Evolutionary conservation across 2,329 filamentous ascomycete genomes (phyloP).

Genomic region (Cytospora paraplurivora): DNA sequence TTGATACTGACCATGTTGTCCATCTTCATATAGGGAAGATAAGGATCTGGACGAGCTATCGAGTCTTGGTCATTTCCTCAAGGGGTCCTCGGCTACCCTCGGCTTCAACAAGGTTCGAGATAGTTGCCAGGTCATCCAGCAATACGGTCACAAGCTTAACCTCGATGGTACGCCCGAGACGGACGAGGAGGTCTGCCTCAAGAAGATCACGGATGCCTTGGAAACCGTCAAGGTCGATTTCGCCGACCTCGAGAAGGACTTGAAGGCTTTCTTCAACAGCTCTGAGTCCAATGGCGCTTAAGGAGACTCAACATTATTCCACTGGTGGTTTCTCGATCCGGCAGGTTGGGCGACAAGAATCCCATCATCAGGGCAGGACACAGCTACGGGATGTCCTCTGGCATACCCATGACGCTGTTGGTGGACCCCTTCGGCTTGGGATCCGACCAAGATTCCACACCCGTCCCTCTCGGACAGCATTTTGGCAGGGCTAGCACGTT

Average conservation of each 20-base stretch:
- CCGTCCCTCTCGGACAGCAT: conserved; percentile 13
- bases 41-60: conserved; percentile 76
- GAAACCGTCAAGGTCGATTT: conserved; percentile 76
- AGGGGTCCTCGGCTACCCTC: conserved; percentile 93
- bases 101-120: conserved; percentile 90
- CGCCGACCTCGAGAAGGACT: conserved; percentile 66
- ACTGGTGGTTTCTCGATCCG: not conserved
- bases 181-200: conserved; percentile 68
- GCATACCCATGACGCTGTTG: conserved; percentile 7
- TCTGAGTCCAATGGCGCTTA: conserved; percentile 29
- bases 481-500: conserved; percentile 22
- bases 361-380: not conserved
- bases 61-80: conserved; percentile 89
- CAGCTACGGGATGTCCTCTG: conserved; percentile 1
- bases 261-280: conserved; percentile 68
- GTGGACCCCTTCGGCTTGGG: conserved; percentile 10
- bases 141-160: conserved; percentile 82
- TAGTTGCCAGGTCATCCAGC: conserved; percentile 94
- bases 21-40: conserved; percentile 53
- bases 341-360: conserved; percentile 1
- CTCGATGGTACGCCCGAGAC: conserved; percentile 69
- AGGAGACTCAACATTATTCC: not conserved
- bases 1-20: not conserved
- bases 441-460: not conserved
- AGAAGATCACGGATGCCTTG: conserved; percentile 71